A percentile compares a stretch with the other conserved stretches of the same genome.
phyloP scores from a whole-genome alignment of 2,329 filamentous ascomycete species.

The Chrysosphaeria jannelii region DNA sequence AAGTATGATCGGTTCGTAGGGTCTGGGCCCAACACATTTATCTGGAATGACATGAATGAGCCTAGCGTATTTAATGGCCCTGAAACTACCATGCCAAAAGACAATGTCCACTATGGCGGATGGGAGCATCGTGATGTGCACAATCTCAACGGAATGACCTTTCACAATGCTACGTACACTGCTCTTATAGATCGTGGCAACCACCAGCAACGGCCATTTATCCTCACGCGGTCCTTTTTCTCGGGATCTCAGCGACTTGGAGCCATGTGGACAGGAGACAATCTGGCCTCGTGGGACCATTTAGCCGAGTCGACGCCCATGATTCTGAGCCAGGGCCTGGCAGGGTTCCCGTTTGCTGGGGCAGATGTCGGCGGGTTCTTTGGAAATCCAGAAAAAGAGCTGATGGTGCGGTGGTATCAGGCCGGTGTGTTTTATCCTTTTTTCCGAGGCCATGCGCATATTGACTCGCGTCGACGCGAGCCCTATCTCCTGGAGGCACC shows the following conservation, averaged over 20 bases:
- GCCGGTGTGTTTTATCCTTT: conserved; percentile 92
- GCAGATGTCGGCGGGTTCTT: conserved; percentile 97
- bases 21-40: conserved; percentile 57
- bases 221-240: conserved; percentile 79
- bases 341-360: conserved; percentile 77
- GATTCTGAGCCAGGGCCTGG: conserved; percentile 74
- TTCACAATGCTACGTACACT: conserved; percentile 79
- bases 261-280: conserved; percentile 98
- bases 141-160: conserved; percentile 84
- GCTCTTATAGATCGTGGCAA: conserved; percentile 62
- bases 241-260: conserved; percentile 68
- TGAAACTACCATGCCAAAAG: conserved; percentile 95
- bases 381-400: conserved; percentile 77
- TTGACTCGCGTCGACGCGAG: conserved; percentile 79
- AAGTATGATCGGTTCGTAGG: conserved; percentile 71
- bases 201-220: conserved; percentile 68
- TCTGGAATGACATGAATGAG: conserved; percentile 99
- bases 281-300: conserved; percentile 78
- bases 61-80: conserved; percentile 96
- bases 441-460: conserved; percentile 91
- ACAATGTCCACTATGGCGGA: conserved; percentile 68
- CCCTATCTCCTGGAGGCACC: conserved; percentile 70
- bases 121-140: conserved; percentile 97
- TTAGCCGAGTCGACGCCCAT: conserved; percentile 76
- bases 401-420: conserved; percentile 88